Evolutionary conservation across 352 stramenopile genomes (phyloP), one percentile per base, ranked within the genome.

Genomic region (Phytophthora constricta): DNA sequence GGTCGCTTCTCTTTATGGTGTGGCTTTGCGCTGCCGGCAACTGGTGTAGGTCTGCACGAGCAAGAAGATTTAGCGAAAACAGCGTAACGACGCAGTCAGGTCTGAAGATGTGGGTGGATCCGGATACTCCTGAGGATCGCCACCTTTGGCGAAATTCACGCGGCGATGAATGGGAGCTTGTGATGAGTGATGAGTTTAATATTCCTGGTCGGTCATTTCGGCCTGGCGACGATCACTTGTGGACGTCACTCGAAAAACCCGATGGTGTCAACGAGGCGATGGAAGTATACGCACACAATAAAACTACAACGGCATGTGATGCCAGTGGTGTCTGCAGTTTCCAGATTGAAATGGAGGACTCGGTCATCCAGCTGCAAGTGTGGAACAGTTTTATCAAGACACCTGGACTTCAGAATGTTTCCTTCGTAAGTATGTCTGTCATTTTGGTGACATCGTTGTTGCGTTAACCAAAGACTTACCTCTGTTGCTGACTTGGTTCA

Each of bases 111-210:
- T 87, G 76, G 75, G 75, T 87, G 8, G 78, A 87, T 51, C 72
- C 71, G 0, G 72, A 80, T 11, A 87, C 78, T 5, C 78, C 78
- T 8, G n/a, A 51, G 20, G 53, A 70, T 5, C 31, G 19, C 5
- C 67, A 79, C 28, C 70, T 17, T 2, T 84, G 75, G 63, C 37
- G 56, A 41, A 77, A 48, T 2, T 79, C 86, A 19, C 78, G 84
- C 7, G 74, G 76, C 4, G 79, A 97, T 54, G 76, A 68, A 28
- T 93, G 83, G 79, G 49, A 89, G n/a, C 64, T 97, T 0, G 85
- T 97, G 14, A 98, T 98, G 90, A 98, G 91, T 46, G 96, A 99
- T 75, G 96, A 99, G 68, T 98, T 99, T 66, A 89, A 98, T 65
- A 76, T 72, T 51, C 80, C 91, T 3, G 82, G 77, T 26, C 73